phyloP scores from a whole-genome alignment of 2,329 filamentous ascomycete genomes.

The Alternaria conjuncta region DNA sequence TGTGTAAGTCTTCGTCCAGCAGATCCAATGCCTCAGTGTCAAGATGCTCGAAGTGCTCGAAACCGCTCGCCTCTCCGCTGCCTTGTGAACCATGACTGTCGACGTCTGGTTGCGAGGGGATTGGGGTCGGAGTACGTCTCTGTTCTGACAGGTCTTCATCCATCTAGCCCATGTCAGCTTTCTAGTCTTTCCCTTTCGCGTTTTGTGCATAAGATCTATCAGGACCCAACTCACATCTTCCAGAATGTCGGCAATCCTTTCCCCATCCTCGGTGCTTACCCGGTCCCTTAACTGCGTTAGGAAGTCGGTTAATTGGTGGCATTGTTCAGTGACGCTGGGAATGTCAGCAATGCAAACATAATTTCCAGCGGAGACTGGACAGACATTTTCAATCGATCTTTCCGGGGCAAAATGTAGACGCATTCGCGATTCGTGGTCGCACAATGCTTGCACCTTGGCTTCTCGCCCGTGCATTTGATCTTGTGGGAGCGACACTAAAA shows the following conservation, averaged over 20 bases:
- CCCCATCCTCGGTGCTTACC: slow-evolving; percentile 28
- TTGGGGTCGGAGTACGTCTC: slow-evolving; percentile 16
- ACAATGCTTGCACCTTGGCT: slow-evolving; percentile 48
- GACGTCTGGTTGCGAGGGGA: slow-evolving; percentile 23
- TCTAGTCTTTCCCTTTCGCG: neutral
- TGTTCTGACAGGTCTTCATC: slow-evolving; percentile 35
- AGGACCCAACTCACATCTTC: slow-evolving; percentile 22
- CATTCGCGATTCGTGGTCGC: slow-evolving; percentile 42
- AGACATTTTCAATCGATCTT: slow-evolving; percentile 48
- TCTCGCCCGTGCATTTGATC: slow-evolving; percentile 50
- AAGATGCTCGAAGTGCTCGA: slow-evolving; percentile 18
- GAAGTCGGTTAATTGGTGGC: slow-evolving; percentile 34
- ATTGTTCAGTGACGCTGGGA: slow-evolving; percentile 37
- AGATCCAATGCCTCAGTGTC: slow-evolving; percentile 30
- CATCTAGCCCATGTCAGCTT: slow-evolving; percentile 28
- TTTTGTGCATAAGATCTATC: neutral
- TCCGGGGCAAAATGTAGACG: slow-evolving; percentile 48
- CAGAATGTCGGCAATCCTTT: slow-evolving; percentile 31
- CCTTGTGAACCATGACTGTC: slow-evolving; percentile 24
- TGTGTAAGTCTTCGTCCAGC: slow-evolving; percentile 38
- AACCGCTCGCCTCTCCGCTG: slow-evolving; percentile 7
- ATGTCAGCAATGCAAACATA: slow-evolving; percentile 14
- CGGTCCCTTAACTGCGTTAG: slow-evolving; percentile 24
- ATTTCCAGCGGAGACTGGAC: neutral
- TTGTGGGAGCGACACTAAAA: slow-evolving; percentile 48